Conservation (phyloP, 371 early-diverging fungal species). For the Apophysomyces elegans region DNA sequence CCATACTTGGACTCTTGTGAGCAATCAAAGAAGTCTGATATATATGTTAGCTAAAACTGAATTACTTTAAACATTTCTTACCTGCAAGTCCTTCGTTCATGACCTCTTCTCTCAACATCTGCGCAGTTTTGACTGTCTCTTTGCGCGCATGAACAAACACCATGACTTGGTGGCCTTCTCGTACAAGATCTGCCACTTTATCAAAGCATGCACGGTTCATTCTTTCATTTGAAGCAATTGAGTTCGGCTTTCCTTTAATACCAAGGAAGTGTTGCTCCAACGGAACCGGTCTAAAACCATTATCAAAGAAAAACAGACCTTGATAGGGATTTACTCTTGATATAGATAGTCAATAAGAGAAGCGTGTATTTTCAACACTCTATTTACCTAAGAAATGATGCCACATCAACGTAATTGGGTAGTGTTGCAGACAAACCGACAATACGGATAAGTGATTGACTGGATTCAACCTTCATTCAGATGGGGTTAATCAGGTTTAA, state of each 20-base stretch:
- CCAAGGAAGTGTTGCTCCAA: conserved; percentile 95
- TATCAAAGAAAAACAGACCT: conserved; percentile 96
- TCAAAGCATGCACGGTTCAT: conserved; percentile 90
- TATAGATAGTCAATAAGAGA: neutral
- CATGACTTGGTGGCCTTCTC: conserved; percentile 95
- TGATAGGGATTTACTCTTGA: conserved; percentile 85
- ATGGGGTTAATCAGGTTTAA: conserved; percentile 3
- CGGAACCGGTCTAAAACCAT: conserved; percentile 94
- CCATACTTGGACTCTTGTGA: conserved; percentile 34
- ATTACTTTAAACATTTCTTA: conserved; percentile 20
- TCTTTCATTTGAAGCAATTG: conserved; percentile 61
- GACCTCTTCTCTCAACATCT: conserved; percentile 81
- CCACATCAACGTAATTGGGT: conserved; percentile 99
- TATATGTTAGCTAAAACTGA: neutral
- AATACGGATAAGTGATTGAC: conserved; percentile 95
- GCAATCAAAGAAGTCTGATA: conserved; percentile 48
- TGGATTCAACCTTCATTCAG: conserved; percentile 71
- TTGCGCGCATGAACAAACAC: conserved; percentile 98
- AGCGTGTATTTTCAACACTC: neutral
- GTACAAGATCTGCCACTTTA: conserved; percentile 76
- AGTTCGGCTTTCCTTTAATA: conserved; percentile 87
- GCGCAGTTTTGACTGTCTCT: conserved; percentile 94
- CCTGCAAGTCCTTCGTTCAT: conserved; percentile 58
- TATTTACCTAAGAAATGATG: conserved; percentile 79
- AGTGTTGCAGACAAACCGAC: conserved; percentile 99